Evolutionary conservation across 805 yeast species (phyloP), one percentile per base, ranked within the genome.

Genomic region (Kuraishia hungarica): DNA sequence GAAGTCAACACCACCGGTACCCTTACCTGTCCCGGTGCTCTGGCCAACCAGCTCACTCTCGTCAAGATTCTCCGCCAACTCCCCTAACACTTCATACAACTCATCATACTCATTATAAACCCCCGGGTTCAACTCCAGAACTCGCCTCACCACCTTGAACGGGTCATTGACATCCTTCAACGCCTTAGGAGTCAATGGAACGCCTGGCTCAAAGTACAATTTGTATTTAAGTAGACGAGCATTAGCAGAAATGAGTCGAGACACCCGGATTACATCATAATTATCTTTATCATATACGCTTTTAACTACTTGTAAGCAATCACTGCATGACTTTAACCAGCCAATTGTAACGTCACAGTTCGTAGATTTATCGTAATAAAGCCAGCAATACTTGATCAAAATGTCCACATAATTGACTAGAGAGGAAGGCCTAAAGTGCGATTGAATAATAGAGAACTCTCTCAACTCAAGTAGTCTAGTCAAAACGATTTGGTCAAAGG

Each of bases 61-160:
- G 7, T 68, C 65, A 20, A 80, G 64, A 13, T 75, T 84, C 1
- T 68, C 59, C 2, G 72, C 64, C 39, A 84, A 62, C 49, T 74
- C 74, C 47, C 66, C 65, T 23, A 78, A 56, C 0, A 85, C 67
- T 8, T 66, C 62, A 56, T 70, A 70, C 4, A 84, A 66, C 48
- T 71, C 69, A 2, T 72, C 74, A 23, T 70, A 64, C 6, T 81
- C 74, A 51, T 70, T 61, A 59, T 83, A 84, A 1, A 84, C 72
- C 13, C 69, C 67, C 0, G 77, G 73, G 62, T 86, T 85, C 48
- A 81, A 70, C 58, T 83, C 88, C 17, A 86, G 64, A n/a, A 70
- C 61, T 43, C 62, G 61, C 15, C 61, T 55, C 2, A 69, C 51
- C 10, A 69, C 56, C n/a, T 54, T 51, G 6, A 61, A 51, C 7